A percentile compares a stretch with the other conserved stretches of the same genome.
Evolutionary conservation across 2,329 filamentous ascomycete genomes (phyloP).

Genomic region (Verticillium albo-atrum): DNA sequence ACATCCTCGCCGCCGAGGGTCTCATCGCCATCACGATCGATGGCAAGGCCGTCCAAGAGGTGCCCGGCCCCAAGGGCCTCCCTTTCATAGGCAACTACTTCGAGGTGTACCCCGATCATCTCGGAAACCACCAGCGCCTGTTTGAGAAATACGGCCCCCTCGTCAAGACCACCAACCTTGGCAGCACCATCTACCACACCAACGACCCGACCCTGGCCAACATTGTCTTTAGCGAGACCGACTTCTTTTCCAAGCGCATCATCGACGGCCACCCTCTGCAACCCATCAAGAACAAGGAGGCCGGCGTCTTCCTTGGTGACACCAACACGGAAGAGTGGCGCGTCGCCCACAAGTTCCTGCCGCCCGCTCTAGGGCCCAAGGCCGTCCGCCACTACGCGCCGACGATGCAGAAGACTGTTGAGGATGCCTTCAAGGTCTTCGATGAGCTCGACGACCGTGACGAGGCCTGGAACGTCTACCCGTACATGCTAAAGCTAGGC

Average conservation of each 20-base stretch:
- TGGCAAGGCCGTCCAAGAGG: slow-evolving; percentile 39
- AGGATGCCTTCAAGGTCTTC: slow-evolving; percentile 44
- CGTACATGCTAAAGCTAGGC: slow-evolving; percentile 45
- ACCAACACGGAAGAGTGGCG: slow-evolving; percentile 46
- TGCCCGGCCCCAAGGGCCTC: slow-evolving; percentile 44
- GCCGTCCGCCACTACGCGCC: slow-evolving; percentile 58
- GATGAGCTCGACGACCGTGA: slow-evolving; percentile 44
- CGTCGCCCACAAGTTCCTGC: slow-evolving; percentile 56
- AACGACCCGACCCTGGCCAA: slow-evolving; percentile 42
- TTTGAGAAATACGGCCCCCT: slow-evolving; percentile 49
- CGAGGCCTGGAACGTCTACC: slow-evolving; percentile 44
- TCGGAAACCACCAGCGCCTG: slow-evolving; percentile 51
- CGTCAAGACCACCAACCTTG: slow-evolving; percentile 48
- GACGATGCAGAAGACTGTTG: slow-evolving; percentile 50
- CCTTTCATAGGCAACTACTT: slow-evolving; percentile 50
- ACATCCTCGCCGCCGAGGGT: slow-evolving; percentile 26
- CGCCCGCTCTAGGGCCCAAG: slow-evolving; percentile 53
- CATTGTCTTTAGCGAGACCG: slow-evolving; percentile 42
- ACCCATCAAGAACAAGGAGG: slow-evolving; percentile 35
- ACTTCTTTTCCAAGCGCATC: slow-evolving; percentile 51
- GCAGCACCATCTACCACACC: slow-evolving; percentile 43
- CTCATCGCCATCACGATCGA: slow-evolving; percentile 42
- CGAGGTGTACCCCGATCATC: slow-evolving; percentile 52
- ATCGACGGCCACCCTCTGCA: slow-evolving; percentile 42
- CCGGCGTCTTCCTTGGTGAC: slow-evolving; percentile 43